phyloP scores from a whole-genome alignment of 2,329 filamentous ascomycete genomes.

The Talaromyces amestolkiae region DNA sequence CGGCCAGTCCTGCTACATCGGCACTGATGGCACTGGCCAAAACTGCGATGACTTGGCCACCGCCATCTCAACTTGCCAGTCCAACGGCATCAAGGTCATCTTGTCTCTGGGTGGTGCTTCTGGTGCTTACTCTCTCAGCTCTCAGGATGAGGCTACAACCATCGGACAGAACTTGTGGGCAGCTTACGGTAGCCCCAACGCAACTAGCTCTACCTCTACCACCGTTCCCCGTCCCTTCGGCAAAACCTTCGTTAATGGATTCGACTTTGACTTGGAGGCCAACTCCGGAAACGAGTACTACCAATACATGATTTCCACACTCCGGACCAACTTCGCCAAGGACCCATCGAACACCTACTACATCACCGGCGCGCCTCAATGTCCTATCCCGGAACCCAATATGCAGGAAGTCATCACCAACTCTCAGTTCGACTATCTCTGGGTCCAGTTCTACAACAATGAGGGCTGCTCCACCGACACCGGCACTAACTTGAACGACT shows the following conservation, averaged over 20 bases:
- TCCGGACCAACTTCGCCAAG: conserved; percentile 43
- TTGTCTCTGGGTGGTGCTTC: conserved; percentile 47
- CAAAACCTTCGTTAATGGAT: conserved; percentile 50
- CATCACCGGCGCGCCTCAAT: conserved; percentile 56
- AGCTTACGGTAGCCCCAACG: conserved; percentile 42
- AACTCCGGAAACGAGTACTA: conserved; percentile 38
- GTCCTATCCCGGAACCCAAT: conserved; percentile 48
- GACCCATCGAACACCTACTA: conserved; percentile 44
- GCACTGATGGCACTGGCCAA: conserved; percentile 1
- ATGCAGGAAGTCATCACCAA: conserved; percentile 46
- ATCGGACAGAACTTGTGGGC: conserved; percentile 46
- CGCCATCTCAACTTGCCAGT: conserved; percentile 46
- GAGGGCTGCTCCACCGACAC: conserved; percentile 47
- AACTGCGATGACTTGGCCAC: conserved; percentile 41
- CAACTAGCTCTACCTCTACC: conserved; percentile 30
- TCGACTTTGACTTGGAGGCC: conserved; percentile 52
- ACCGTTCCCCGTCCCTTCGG: conserved; percentile 52
- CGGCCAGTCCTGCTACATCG: conserved; percentile 41
- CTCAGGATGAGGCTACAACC: conserved; percentile 38
- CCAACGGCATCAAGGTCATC: conserved; percentile 45
- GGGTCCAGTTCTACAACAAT: conserved; percentile 58
- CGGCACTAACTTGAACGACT: conserved; percentile 48
- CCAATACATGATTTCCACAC: conserved; percentile 44
- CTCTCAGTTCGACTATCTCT: conserved; percentile 53
- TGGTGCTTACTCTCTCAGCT: conserved; percentile 37